These are phyloP conservation scores for Bipolaris gigantea DNA, from an alignment of 2,329 filamentous ascomycete species.

Conservation along the genomic window DNA sequence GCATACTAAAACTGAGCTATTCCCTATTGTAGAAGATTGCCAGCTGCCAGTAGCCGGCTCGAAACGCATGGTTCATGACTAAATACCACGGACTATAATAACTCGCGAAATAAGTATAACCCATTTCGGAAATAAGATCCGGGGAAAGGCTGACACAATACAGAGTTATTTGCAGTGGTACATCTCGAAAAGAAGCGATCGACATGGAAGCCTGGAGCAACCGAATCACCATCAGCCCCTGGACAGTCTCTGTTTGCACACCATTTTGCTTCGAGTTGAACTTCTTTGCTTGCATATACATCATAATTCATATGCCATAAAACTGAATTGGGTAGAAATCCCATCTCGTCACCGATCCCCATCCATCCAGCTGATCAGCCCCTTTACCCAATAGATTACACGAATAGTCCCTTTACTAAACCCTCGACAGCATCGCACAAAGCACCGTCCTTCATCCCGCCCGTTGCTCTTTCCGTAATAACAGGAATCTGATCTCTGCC, in stretches of 20 bases:
- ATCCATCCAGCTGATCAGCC: not conserved
- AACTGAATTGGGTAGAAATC: no score
- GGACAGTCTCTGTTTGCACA: no score
- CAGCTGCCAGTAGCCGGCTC: not conserved
- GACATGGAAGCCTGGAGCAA: no score
- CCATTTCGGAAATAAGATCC: not conserved
- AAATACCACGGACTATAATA: not conserved
- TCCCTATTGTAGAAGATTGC: not conserved
- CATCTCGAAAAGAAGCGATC: no score
- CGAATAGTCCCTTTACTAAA: conserved; percentile 50
- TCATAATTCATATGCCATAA: no score
- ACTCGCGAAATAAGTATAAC: not conserved
- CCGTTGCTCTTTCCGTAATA: conserved; percentile 51
- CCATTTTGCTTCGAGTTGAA: no score
- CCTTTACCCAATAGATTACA: not conserved
- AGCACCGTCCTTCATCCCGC: conserved; percentile 47
- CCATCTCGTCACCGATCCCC: not conserved
- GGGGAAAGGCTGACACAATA: no score
- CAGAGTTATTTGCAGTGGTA: no score
- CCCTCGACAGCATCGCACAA: conserved; percentile 49
- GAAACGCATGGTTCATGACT: not conserved
- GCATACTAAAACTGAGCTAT: not conserved
- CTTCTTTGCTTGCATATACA: no score
- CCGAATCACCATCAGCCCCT: no score
- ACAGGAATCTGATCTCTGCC: conserved; percentile 47